Conservation (phyloP, 1,284 basidiomycete genomes). For the Rhodotorula sp. region DNA sequence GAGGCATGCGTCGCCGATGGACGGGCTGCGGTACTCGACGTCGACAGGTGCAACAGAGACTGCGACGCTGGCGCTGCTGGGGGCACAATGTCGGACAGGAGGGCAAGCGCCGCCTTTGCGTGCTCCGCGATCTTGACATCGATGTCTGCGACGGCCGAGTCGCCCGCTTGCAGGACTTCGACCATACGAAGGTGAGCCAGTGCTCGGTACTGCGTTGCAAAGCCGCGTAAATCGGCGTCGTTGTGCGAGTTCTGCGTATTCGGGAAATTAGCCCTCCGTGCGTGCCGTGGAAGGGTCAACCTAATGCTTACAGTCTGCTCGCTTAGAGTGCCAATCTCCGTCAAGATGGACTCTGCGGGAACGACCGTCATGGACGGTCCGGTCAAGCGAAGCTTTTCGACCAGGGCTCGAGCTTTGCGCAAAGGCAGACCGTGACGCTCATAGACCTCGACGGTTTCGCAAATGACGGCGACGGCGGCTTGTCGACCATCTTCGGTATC, state of each 20-base stretch:
- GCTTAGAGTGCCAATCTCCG: slow-evolving; percentile 40
- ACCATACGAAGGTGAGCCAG: slow-evolving; percentile 44
- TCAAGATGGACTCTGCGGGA: slow-evolving; percentile 32
- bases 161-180: slow-evolving; percentile 35
- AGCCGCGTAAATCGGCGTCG: slow-evolving; percentile 32
- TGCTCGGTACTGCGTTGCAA: slow-evolving; percentile 38
- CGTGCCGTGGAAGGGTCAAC: neutral
- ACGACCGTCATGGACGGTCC: slow-evolving; percentile 32
- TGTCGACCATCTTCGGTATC: slow-evolving; percentile 18
- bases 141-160: neutral
- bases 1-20: neutral
- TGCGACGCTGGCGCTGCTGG: slow-evolving; percentile 19
- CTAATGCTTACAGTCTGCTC: slow-evolving; percentile 4
- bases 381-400: slow-evolving; percentile 27
- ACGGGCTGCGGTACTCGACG: neutral
- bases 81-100: slow-evolving; percentile 43
- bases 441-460: slow-evolving; percentile 44
- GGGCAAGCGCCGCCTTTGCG: slow-evolving; percentile 44
- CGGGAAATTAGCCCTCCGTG: too few species aligned
- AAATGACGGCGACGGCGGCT: slow-evolving; percentile 10
- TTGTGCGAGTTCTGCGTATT: slow-evolving; percentile 18
- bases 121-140: slow-evolving; percentile 23
- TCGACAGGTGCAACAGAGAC: too few species aligned
- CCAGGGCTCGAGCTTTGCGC: slow-evolving; percentile 36
- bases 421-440: slow-evolving; percentile 42